Base-by-base conservation (phyloP, 73 alveolate genomes). In the Uronychia binucleata region DNA sequence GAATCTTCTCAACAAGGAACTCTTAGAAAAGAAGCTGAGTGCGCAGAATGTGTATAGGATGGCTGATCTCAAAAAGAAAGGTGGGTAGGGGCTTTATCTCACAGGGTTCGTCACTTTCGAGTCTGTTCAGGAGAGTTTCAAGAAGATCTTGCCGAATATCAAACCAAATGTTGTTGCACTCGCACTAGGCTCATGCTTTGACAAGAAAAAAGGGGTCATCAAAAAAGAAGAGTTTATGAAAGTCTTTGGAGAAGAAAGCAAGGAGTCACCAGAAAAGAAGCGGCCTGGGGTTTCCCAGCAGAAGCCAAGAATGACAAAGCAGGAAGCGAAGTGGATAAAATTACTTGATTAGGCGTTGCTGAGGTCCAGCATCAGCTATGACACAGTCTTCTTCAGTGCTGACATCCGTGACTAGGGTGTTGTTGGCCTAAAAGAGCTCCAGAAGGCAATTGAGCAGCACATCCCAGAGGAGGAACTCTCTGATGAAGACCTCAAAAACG, bases 21-120 rank as follows among this genome's bases (percentile, higher is more conserved):
- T 57, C 46, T n/a, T 77, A n/a, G 29, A 74, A 28, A 57, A 34
- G 28, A 84, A 85, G 57, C 35, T 85, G 57, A 58, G 19, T n/a
- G 74, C 34, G 34, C 75, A 85, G 34, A 85, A 85, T 77, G 91
- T 85, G 29, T 85, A 28, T 76, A 85, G 46, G 33, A 85, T 85
- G 91, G 86, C 91, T 77, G 91, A 85, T 77, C 19, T 30, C 33
- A 77, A 58, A 19, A 85, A 85, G 25, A 33, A 58, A 28, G n/a
- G n/a, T n/a, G n/a, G n/a, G n/a, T n/a, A n/a, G n/a, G n/a, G n/a
- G n/a, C n/a, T n/a, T n/a, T n/a, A n/a, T n/a, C n/a, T n/a, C n/a
- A n/a, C n/a, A n/a, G 91, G 91, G 0, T 33, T 27, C 0, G 81
- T 77, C 33, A 28, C 35, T 26, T 11, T 26, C 26, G 75, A 46